phyloP scores from a whole-genome alignment of 768 basidiomycete genomes.

The Hemileccinum impolitum region DNA sequence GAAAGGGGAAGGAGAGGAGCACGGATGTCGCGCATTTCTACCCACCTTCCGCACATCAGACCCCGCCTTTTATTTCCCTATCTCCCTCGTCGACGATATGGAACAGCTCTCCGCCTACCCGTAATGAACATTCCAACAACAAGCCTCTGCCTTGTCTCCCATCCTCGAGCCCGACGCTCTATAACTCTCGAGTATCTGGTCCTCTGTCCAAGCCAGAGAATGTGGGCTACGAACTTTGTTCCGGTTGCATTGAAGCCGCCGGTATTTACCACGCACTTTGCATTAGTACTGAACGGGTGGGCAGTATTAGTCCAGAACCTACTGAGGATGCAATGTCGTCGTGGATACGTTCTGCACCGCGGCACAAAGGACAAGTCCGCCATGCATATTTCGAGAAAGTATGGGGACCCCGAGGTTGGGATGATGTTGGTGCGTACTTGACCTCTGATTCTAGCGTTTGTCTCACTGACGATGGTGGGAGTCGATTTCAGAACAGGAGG shows the following conservation, averaged over 20 bases:
- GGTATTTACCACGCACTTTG: slow-evolving; percentile 79
- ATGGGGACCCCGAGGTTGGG: slow-evolving; percentile 84
- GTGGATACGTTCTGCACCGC: slow-evolving; percentile 66
- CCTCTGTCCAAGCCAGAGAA: slow-evolving; percentile 6
- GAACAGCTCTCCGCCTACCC: slow-evolving; percentile 10
- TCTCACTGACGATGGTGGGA: slow-evolving; percentile 4
- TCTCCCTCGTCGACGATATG: slow-evolving; percentile 15
- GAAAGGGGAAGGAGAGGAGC: slow-evolving; percentile 49
- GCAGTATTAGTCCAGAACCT: slow-evolving; percentile 32
- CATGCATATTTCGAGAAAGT: slow-evolving; percentile 86
- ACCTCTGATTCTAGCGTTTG: neutral
- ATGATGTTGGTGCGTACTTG: slow-evolving; percentile 71
- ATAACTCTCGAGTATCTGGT: slow-evolving; percentile 3
- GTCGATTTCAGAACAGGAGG: slow-evolving; percentile 62
- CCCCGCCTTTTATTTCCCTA: slow-evolving; percentile 19
- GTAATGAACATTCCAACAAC: slow-evolving; percentile 22
- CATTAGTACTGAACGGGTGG: slow-evolving; percentile 37
- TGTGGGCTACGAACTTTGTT: slow-evolving; percentile 81
- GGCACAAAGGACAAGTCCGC: slow-evolving; percentile 68
- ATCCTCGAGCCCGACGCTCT: slow-evolving; percentile 20
- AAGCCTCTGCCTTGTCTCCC: slow-evolving; percentile 49
- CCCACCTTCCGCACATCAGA: slow-evolving; percentile 35
- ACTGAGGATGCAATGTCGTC: slow-evolving; percentile 54
- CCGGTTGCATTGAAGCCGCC: slow-evolving; percentile 69
- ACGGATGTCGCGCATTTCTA: slow-evolving; percentile 22